Evolutionary conservation across 176 grass and related monocot genomes (phyloP), one percentile per base, ranked within the genome.

Genomic region (Ananas comosus): DNA sequence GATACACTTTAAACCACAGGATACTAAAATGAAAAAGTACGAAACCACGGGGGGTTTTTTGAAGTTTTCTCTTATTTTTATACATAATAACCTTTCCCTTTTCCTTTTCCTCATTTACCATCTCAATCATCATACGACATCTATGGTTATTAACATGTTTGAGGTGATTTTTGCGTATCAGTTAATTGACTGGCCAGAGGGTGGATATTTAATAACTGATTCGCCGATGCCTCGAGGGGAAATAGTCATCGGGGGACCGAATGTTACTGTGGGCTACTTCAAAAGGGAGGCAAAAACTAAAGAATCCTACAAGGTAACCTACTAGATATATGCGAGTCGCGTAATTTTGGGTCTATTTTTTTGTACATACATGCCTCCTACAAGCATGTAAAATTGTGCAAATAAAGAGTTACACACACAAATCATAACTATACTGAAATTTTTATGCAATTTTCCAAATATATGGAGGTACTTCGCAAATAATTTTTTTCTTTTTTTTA

Each of bases 221-320:
- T 77, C 52, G 64, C 94, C 94, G 61, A 93, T 91, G 90, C 95
- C 90, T 59, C 85, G 90, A 21, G 95, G 90, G 22, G 95, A 99
- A 83, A 88, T 99, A 61, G 69, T 99, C 48, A 88, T 91, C 69
- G 95, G 95, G 42, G 95, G 95, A 51, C 90, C 95, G 70, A 93
- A 80, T 71, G 82, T 94, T 59, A 99, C 95, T 18, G 74, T 80
- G 72, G 90, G 95, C 19, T 99, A 94, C 64, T 99, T 94, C 58
- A 93, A 91, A 78, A 99, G 84, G 53, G 80, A 84, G 53, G 82
- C 86, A 49, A 99, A 99, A 88, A 99, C 95, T 72, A 88, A 91
- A n/a, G 90, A 99, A 78, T 86, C 83, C 29, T 94, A 99, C 85
- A 91, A 84, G 87, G 94, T 93, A 74, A 69, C 54, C 67, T 29